Evolutionary conservation across 805 yeast genomes (phyloP).

Genomic region (Cyberlindnera misumaiensis): DNA sequence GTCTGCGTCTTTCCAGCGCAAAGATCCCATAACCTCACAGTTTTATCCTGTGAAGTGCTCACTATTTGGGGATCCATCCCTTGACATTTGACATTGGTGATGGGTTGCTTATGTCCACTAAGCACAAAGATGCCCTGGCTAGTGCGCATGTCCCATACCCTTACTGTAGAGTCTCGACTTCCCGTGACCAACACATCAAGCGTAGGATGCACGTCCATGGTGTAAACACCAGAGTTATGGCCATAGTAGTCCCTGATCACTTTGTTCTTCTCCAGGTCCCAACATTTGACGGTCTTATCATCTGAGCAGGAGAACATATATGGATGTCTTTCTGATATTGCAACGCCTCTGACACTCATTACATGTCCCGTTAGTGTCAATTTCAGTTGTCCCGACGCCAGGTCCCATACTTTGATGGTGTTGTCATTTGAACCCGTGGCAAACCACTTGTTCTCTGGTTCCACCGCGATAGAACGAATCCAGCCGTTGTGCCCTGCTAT

Average conservation of each 20-base stretch:
- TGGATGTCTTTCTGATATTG: conserved; percentile 70
- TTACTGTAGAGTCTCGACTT: conserved; percentile 78
- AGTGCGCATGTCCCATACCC: conserved; percentile 93
- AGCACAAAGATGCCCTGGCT: conserved; percentile 67
- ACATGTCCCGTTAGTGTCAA: conserved; percentile 85
- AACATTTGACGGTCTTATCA: conserved; percentile 87
- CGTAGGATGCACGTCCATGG: conserved; percentile 82
- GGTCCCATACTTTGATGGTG: conserved; percentile 87
- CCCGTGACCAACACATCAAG: conserved; percentile 79
- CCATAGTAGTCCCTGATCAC: conserved; percentile 88
- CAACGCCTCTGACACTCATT: conserved; percentile 78
- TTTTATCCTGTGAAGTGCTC: conserved; percentile 77
- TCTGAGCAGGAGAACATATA: conserved; percentile 90
- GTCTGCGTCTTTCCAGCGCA: conserved; percentile 67
- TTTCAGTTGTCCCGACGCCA: conserved; percentile 61
- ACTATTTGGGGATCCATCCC: conserved; percentile 80
- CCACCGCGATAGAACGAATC: conserved; percentile 77
- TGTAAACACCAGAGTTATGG: conserved; percentile 82
- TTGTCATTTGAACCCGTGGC: conserved; percentile 88
- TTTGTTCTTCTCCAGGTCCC: conserved; percentile 89
- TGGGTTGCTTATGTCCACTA: conserved; percentile 74
- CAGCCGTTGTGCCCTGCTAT: conserved; percentile 91
- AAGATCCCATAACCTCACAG: conserved; percentile 86
- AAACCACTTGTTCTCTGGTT: conserved; percentile 86
- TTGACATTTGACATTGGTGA: conserved; percentile 62